Evolutionary conservation across 495 filamentous ascomycete genomes (phyloP), one percentile per base, ranked within the genome.

Genomic region (Articulospora tetracladia): DNA sequence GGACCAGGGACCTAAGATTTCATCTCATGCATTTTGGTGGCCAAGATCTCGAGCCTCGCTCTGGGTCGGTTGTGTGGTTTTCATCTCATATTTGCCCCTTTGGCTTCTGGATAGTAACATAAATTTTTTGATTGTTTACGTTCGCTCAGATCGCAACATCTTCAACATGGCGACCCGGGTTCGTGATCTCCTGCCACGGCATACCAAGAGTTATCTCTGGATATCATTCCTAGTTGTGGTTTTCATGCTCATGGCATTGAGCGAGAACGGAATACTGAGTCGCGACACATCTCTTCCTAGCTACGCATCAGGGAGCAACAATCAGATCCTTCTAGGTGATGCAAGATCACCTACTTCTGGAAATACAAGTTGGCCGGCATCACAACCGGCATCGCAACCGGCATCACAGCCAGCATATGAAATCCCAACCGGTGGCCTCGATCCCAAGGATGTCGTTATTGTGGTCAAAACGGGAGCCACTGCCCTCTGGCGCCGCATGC

Each of bases 161-260:
- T 19, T 19, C 39, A 44, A 44, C 8, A 44, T 44, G 39, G 17
- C 17, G 41, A 1, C 2, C 26, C 48, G 27, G 34, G 51, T 26
- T 26, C 34, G 51, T n/a, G 25, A 28, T 67, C 46, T 64, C 36
- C 46, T 50, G 41, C 60, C 59, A 19, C 19, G 53, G 12, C 61
- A 63, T 59, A 62, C 48, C 53, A 58, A 51, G 59, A 50, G 32
- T 13, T 55, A 57, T 36, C 34, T 51, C 51, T 57, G 44, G 51
- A 61, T 58, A 32, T 23, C 32, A 27, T 53, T 65, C 27, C 34
- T 59, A 30, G 57, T 61, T 22, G 56, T 7, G 11, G 47, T 59
- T 6, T 59, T 59, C 34, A 22, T 59, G 28, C n/a, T 59, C 2
- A 59, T 59, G 56, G 56, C 56, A 2, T 32, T 59, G 56, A 59